These are phyloP conservation scores for Pseudogymnoascus sp. DNA, from an alignment of 2,329 filamentous ascomycete species.

Conservation along the genomic window DNA sequence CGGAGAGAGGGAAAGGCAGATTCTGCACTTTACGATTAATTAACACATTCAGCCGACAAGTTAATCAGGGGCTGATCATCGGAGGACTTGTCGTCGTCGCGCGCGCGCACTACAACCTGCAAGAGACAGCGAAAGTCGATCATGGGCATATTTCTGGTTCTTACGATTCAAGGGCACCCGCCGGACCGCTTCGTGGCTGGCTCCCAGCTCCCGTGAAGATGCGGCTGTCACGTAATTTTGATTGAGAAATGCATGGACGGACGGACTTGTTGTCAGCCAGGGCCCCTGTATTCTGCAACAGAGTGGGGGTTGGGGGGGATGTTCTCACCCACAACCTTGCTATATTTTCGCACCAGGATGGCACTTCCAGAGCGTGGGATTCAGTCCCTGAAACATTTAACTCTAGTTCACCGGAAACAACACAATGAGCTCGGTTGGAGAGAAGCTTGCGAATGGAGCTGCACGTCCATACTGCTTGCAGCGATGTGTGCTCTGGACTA, in stretches of 20 bases:
- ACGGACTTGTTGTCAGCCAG: background rate
- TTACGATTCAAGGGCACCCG: background rate
- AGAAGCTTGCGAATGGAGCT: background rate
- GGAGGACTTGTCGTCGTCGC: background rate
- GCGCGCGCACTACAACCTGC: background rate
- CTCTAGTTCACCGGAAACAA: background rate
- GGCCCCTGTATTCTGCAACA: background rate
- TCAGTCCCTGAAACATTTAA: background rate
- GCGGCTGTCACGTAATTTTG: background rate
- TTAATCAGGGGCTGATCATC: background rate
- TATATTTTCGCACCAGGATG: background rate
- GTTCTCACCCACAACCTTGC: background rate
- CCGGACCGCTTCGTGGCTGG: background rate
- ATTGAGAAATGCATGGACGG: background rate
- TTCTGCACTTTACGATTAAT: background rate
- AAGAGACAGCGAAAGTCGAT: background rate
- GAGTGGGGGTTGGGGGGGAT: background rate
- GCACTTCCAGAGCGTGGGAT: background rate
- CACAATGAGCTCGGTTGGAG: background rate
- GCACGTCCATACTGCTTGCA: background rate
- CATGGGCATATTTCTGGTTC: background rate
- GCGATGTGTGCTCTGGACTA: background rate
- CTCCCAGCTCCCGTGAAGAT: background rate
- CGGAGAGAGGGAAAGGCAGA: background rate
- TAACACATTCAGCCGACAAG: background rate